Base-by-base conservation (phyloP, 1,139 yeast species). In the Suhomyces ambrosiae region DNA sequence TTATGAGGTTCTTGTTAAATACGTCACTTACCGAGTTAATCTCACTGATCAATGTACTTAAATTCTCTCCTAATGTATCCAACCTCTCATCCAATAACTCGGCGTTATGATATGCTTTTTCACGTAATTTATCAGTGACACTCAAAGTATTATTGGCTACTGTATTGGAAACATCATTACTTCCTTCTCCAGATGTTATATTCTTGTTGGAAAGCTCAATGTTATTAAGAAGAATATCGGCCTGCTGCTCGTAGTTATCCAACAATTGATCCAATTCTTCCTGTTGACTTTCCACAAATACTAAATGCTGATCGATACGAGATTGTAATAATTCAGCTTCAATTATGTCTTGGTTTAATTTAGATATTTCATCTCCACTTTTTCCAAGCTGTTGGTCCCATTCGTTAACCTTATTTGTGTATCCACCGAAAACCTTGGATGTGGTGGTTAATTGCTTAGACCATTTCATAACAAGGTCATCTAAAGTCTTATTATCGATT, bases 381-480 rank as follows among this genome's bases (percentile, higher is more conserved):
- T 79, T 79, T 10, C 88, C 90, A 37, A 92, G 71, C 22, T 84
- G 80, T 42, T 79, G 78, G 60, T 94, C 98, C 96, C 97, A 90
- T 38, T 76, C 74, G 44, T 83, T 81, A 18, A 90, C 82, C 45
- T 83, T 85, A 13, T 71, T 65, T 13, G 96, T 84, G 54, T 86
- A 94, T n/a, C 74, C 62, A 44, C 83, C 84, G 63, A 90, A 92
- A 24, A 86, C 82, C 19, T 74, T 71, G 1, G 92, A 78, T 0
- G 95, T 81, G 15, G 78, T 74, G 3, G 90, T 73, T 44, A 92
- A 66, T 50, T 94, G 95, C 41, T 80, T 79, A 1, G 97, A 86
- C 99, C 98, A 94, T 61, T 86, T 89, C 22, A 89, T 79, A 35
- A 94, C 86, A 47, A 92, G 75, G 58, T 92, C 98, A 53, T 92